Evolutionary conservation across 1,284 basidiomycete species (phyloP), one percentile per base, ranked within the genome.

Genomic region (Ganoderma lingzhi): DNA sequence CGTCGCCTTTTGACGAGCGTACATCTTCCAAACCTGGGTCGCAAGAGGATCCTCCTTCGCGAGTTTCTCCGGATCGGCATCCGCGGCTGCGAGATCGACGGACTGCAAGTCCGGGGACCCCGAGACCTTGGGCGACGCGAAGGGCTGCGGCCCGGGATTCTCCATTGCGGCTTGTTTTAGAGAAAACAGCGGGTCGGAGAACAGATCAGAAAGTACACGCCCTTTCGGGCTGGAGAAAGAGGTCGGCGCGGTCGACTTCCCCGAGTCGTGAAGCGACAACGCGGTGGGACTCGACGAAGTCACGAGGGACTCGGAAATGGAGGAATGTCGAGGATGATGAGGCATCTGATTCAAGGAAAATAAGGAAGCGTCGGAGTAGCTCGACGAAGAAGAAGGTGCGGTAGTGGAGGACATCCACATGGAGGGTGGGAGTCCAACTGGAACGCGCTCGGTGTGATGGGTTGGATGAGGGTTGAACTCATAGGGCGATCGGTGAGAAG

Each of bases 11-110:
- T 94, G 94, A 71, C 94, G 91, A 48, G 96, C 92, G 78, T 96
- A 99, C 88, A 98, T 95, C 82, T 93, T 96, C 97, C 97, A 99
- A 17, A 99, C 94, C 81, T 98, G 96, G 1, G 96, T 93, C 1
- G 96, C 96, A 12, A 98, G 86, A 2, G 96, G 97, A 80, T 98
- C 97, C 68, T 96, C 90, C 74, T 84, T 90, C 14, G 90, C 90
- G 45, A 93, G 80, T 75, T 84, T 84, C 76, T 88, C 90, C n/a
- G 90, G 88, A 77, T 92, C 82, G 30, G 80, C 81, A 53, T 88
- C 88, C 12, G 75, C 80, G 42, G 75, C 69, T 5, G 84, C 79
- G 45, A 84, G 72, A 55, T 80, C 69, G 23, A 80, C 75, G 41
- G 82, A 76, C 66, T 86, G 84, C 41, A 93, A 77, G 76, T 90